Conservation (phyloP, 116 monocot species). For the Dioscorea cayenensis region DNA sequence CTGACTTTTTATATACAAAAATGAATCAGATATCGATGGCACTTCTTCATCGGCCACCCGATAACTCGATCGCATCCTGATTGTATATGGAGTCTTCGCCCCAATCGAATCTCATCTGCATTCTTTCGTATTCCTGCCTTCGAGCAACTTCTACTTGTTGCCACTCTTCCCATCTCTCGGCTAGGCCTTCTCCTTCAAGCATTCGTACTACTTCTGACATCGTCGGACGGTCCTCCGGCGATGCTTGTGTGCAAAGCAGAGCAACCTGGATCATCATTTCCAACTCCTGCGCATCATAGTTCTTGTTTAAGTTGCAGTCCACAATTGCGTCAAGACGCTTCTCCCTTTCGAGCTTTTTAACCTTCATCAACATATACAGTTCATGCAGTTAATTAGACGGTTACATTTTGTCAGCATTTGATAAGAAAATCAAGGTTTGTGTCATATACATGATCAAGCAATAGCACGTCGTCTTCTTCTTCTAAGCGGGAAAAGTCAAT, state of each 20-base stretch:
- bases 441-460: slow-evolving; percentile 84
- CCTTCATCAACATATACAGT: slow-evolving; percentile 7
- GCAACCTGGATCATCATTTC: slow-evolving; percentile 85
- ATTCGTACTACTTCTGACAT: slow-evolving; percentile 87
- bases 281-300: slow-evolving; percentile 48
- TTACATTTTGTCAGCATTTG: not conserved
- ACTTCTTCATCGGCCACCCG: slow-evolving; percentile 48
- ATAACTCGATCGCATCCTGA: slow-evolving; percentile 59
- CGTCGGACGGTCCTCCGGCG: slow-evolving; percentile 65
- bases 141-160: slow-evolving; percentile 70
- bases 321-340: slow-evolving; percentile 59
- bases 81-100: slow-evolving; percentile 61
- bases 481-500: slow-evolving; percentile 87
- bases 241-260: slow-evolving; percentile 76
- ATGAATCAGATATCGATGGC: too few species aligned
- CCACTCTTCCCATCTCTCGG: slow-evolving; percentile 86
- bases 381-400: not conserved
- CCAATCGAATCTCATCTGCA: slow-evolving; percentile 66
- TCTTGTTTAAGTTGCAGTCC: slow-evolving; percentile 47
- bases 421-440: not conserved
- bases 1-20: too few species aligned
- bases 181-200: slow-evolving; percentile 83
- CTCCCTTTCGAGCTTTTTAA: slow-evolving; percentile 64
- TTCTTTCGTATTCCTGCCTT: slow-evolving; percentile 56
- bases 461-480: slow-evolving; percentile 81